Base-by-base conservation (phyloP, 306 rosid genomes). In the Quercus rubra region DNA sequence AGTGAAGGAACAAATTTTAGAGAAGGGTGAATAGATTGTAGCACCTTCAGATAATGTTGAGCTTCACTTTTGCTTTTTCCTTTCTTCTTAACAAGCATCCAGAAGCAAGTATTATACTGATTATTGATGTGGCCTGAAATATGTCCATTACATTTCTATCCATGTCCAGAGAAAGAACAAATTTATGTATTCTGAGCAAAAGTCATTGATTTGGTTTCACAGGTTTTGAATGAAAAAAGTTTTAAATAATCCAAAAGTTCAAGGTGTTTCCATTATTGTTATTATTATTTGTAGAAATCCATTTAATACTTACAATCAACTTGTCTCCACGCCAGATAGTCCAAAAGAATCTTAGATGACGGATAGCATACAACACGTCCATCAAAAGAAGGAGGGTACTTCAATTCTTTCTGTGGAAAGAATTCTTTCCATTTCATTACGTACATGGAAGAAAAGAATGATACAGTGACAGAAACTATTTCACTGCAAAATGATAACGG, bases 341-440 rank as follows among this genome's bases (percentile, higher is more conserved):
- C 97, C n/a, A 70, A 77, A 59, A 94, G 82, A 84, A 90, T 92
- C 86, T 90, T 85, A 28, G 74, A 59, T 41, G 97, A 81, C 8
- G 96, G 98, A 78, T 92, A 92, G 84, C 97, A 94, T 38, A 92
- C 93, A 58, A 92, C 93, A 80, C 97, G 91, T 49, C 89, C 96
- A 81, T 92, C 97, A 73, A 94, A 94, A 54, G 86, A 84, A 68
- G 97, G 96, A 79, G 88, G 83, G 83, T 80, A 89, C 49, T 85
- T 88, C 70, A 94, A 82, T 55, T 87, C 91, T 52, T 70, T 89
- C 51, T 74, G 66, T 6, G 81, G 81, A 78, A 93, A 88, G 81
- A 90, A 89, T 21, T 81, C 76, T 63, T 83, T 87, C 97, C 98
- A 94, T 77, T 83, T 89, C 85, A 80, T 84, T 46, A 84, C 84